A percentile compares a stretch with the other conserved stretches of the same genome.
phyloP scores from a whole-genome alignment of 306 rosid genomes.

The Sicyos baderoa region DNA sequence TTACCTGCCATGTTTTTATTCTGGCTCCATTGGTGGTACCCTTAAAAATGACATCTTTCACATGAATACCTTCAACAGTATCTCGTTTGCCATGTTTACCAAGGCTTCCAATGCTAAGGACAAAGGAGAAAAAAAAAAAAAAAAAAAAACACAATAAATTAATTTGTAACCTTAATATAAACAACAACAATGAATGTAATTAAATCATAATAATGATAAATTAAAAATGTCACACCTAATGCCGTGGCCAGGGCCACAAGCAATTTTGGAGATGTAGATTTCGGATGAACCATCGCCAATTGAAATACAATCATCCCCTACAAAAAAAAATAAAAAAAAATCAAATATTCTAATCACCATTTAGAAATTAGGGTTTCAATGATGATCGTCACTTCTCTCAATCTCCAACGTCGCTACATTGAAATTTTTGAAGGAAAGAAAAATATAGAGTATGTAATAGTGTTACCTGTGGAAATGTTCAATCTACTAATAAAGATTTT shows the following conservation, averaged over 20 bases:
- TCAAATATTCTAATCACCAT: too few species aligned
- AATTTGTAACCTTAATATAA: not conserved
- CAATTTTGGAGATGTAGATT: not conserved
- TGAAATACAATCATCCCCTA: constrained; percentile 18
- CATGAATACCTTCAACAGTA: constrained; percentile 2
- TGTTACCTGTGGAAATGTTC: constrained; percentile 2
- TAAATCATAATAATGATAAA: not conserved
- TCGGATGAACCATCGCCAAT: constrained; percentile 10
- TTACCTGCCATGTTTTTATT: constrained; percentile 23
- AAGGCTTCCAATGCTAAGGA: constrained; percentile 14
- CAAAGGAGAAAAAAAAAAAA: not conserved
- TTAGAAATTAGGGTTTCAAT: too few species aligned
- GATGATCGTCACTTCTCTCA: too few species aligned
- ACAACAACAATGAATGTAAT: not conserved
- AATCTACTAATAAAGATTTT: not conserved
- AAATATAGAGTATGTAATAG: too few species aligned
- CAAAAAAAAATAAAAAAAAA: too few species aligned
- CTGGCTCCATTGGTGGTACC: constrained; percentile 11
- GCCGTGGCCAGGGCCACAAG: constrained; percentile 14
- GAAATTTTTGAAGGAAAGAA: not conserved
- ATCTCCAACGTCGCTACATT: too few species aligned
- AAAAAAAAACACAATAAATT: too few species aligned
- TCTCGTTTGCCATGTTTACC: constrained; percentile 10
- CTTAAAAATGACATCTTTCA: constrained; percentile 10
- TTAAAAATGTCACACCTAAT: not conserved